These are phyloP conservation scores for Phlebiopsis gigantea DNA, from an alignment of 768 basidiomycete species.

Conservation along the genomic window DNA sequence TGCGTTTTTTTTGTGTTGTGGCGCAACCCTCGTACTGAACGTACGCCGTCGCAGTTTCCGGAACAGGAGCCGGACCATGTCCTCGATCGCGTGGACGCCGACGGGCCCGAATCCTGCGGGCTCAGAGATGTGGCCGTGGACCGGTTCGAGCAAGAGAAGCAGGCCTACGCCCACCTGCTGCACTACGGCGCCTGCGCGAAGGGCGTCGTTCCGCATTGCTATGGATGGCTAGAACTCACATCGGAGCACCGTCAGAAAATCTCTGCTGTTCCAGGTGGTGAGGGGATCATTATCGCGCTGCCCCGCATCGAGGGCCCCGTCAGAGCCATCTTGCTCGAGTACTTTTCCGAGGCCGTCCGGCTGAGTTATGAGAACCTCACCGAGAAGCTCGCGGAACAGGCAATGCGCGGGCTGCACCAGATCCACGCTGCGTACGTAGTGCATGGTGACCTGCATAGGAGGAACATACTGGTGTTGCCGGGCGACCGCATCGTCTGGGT, in stretches of 20 bases:
- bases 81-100: not conserved
- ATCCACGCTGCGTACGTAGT: not conserved
- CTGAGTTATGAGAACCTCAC: not conserved
- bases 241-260: not conserved
- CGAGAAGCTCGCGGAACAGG: not conserved
- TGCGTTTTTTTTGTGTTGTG: not conserved
- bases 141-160: conserved; percentile 7
- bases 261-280: no score
- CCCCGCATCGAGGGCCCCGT: not conserved
- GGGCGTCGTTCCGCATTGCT: conserved; percentile 13
- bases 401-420: not conserved
- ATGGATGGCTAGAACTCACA: conserved; percentile 16
- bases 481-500: not conserved
- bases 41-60: not conserved
- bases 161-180: conserved; percentile 12
- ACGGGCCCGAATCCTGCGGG: not conserved
- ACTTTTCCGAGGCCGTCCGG: not conserved
- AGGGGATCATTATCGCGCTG: no score
- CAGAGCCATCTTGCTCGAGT: not conserved
- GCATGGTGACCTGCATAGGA: not conserved
- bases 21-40: not conserved
- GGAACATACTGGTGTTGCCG: not conserved
- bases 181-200: conserved; percentile 11
- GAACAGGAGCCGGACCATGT: not conserved
- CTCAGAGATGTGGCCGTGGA: not conserved